phyloP scores from a whole-genome alignment of 148 eudicot species.

The Chenopodium formosanum region DNA sequence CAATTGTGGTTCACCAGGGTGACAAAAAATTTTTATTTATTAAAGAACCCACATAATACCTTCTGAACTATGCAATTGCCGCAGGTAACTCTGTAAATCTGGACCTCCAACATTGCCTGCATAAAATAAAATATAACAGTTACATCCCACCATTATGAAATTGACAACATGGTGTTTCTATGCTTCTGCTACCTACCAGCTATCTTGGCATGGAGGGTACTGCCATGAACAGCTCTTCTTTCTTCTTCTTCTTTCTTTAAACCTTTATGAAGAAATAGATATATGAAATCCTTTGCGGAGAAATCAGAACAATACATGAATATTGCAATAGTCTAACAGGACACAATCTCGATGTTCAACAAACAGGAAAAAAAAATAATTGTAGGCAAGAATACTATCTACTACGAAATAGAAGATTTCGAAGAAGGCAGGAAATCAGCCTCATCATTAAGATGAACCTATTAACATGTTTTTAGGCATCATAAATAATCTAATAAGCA shows the following conservation, averaged over 20 bases:
- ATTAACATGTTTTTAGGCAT: background rate
- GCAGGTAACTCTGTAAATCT: conserved; percentile 75
- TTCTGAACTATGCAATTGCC: conserved; percentile 63
- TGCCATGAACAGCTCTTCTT: conserved; percentile 54
- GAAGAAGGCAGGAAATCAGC: background rate
- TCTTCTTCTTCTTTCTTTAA: conserved; percentile 92
- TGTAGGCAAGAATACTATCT: too few species aligned
- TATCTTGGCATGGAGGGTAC: conserved; percentile 27
- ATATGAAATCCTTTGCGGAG: background rate
- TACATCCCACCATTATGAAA: conserved; percentile 7
- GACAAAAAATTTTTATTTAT: background rate
- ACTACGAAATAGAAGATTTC: background rate
- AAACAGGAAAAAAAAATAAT: background rate
- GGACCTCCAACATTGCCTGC: conserved; percentile 81
- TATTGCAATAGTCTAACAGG: background rate
- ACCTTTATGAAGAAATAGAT: conserved; percentile 36
- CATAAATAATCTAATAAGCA: background rate
- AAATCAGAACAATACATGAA: background rate
- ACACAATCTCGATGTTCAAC: background rate
- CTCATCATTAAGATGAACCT: background rate
- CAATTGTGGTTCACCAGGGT: background rate
- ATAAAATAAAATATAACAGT: conserved; percentile 8
- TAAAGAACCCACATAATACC: conserved; percentile 37
- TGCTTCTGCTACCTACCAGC: conserved; percentile 41
- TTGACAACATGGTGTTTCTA: background rate